phyloP scores from a whole-genome alignment of 2,329 filamentous ascomycete species.

The Pseudogymnoascus sp. region DNA sequence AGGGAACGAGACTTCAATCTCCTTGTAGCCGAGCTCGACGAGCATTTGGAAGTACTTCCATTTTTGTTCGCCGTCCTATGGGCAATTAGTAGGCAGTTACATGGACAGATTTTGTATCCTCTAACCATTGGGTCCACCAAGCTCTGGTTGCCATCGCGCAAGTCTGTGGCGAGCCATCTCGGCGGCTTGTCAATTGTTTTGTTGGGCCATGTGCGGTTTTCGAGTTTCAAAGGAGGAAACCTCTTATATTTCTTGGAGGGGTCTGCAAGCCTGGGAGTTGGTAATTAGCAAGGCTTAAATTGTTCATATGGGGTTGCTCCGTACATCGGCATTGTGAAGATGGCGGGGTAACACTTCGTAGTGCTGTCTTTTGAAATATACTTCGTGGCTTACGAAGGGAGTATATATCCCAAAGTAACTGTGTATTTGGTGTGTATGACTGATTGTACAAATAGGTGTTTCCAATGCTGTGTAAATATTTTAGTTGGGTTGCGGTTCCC shows the following conservation, averaged over 20 bases:
- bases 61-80: slow-evolving; percentile 86
- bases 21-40: slow-evolving; percentile 86
- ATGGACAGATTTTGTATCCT: slow-evolving; percentile 11
- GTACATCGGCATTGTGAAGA: slow-evolving; percentile 12
- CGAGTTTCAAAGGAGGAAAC: slow-evolving; percentile 54
- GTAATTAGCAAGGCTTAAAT: background rate
- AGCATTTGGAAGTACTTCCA: slow-evolving; percentile 94
- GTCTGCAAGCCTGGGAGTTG: slow-evolving; percentile 55
- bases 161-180: slow-evolving; percentile 81
- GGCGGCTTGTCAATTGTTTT: slow-evolving; percentile 68
- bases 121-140: slow-evolving; percentile 85
- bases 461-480: background rate
- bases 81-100: background rate
- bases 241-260: slow-evolving; percentile 69
- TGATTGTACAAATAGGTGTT: background rate
- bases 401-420: background rate
- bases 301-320: background rate
- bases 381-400: background rate
- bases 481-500: background rate
- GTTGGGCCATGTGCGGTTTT: slow-evolving; percentile 39
- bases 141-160: slow-evolving; percentile 91
- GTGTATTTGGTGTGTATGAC: background rate
- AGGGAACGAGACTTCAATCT: slow-evolving; percentile 94
- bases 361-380: background rate
- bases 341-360: slow-evolving; percentile 7